phyloP scores from a whole-genome alignment of 2,329 filamentous ascomycete species.

The Epichloe sibirici region DNA sequence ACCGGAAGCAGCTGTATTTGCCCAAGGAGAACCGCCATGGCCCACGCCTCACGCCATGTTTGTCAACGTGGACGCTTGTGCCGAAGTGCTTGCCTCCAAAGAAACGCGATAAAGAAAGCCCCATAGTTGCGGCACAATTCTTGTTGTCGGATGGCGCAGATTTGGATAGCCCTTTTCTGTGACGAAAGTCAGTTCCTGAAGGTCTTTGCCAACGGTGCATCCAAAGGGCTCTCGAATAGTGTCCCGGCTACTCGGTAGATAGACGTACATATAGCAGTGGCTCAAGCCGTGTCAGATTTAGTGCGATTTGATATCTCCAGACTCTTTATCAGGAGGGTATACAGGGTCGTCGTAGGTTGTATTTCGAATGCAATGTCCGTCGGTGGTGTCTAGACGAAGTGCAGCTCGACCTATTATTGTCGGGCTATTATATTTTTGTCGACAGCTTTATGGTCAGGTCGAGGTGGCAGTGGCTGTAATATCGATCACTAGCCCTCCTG shows the following conservation, averaged over 20 bases:
- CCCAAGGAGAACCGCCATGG: conserved; percentile 39
- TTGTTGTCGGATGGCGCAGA: not conserved
- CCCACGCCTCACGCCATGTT: conserved; percentile 34
- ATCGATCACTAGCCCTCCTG: not conserved
- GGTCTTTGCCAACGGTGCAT: not conserved
- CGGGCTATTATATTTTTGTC: not conserved
- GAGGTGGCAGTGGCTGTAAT: not conserved
- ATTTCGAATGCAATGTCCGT: not conserved
- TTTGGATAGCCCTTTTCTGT: not conserved
- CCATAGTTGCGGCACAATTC: conserved; percentile 22
- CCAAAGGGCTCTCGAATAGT: not conserved
- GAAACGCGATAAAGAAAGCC: conserved; percentile 33
- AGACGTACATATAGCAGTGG: not conserved
- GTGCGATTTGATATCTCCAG: not conserved
- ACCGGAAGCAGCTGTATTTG: conserved; percentile 37
- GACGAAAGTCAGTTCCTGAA: not conserved
- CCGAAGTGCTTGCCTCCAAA: conserved; percentile 38
- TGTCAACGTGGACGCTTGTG: conserved; percentile 34
- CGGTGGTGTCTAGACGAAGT: not conserved
- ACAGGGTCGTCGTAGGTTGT: not conserved
- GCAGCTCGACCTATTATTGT: not conserved
- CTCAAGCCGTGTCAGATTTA: not conserved
- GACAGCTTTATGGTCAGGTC: not conserved
- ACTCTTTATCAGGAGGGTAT: not conserved
- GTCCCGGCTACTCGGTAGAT: not conserved